Evolutionary conservation across 805 yeast genomes (phyloP).

Genomic region (Saccharomycopsis sp.): DNA sequence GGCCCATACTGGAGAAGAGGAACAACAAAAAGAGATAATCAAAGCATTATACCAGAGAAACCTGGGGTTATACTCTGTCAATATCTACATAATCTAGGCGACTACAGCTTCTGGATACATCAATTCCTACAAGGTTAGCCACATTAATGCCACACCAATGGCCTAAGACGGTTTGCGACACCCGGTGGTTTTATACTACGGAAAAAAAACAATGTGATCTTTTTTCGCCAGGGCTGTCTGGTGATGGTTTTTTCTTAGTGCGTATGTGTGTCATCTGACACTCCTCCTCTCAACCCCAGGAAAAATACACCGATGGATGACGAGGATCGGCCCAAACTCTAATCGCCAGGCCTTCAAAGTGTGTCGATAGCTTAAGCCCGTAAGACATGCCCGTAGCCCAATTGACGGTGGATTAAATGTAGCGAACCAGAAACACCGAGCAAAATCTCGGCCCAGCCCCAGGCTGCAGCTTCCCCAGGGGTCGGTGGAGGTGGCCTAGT

Average conservation of each 20-base stretch:
- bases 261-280: not conserved
- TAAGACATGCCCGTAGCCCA: not conserved
- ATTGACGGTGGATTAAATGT: not conserved
- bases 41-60: too few species aligned
- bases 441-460: too few species aligned
- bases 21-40: not conserved
- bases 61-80: too few species aligned
- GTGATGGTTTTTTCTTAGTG: not conserved
- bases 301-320: not conserved
- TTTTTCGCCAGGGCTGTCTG: not conserved
- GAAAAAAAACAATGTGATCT: not conserved
- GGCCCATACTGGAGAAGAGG: not conserved
- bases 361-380: not conserved
- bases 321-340: not conserved
- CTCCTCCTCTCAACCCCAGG: conserved; percentile 2
- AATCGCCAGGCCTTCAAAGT: not conserved
- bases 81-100: too few species aligned
- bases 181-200: not conserved
- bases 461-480: not conserved
- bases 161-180: not conserved
- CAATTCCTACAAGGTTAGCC: not conserved
- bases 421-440: not conserved
- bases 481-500: not conserved
- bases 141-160: not conserved
- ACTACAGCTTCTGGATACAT: not conserved